A percentile compares a stretch with the other conserved stretches of the same genome.
Evolutionary conservation across 257 asterid species (phyloP).

Genomic region (Penstemon newberryi): DNA sequence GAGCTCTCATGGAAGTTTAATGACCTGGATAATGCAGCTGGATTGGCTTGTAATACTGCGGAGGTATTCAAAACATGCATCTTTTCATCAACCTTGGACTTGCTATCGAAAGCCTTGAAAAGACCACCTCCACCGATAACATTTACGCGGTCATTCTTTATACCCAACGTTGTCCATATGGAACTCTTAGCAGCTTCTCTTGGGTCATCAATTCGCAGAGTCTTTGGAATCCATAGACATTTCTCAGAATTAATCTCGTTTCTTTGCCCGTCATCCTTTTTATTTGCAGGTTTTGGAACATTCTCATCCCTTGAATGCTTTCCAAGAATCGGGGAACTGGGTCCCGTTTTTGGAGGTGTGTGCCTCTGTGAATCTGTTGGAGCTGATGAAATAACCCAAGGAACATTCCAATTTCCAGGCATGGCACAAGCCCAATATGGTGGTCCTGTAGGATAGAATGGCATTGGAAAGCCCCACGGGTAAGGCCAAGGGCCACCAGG

Average conservation of each 20-base stretch:
- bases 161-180: constrained; percentile 73
- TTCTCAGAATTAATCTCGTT: constrained; percentile 44
- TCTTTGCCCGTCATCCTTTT: constrained; percentile 20
- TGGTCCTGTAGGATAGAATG: constrained; percentile 50
- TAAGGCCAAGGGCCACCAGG: constrained; percentile 43
- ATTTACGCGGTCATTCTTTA: constrained; percentile 45
- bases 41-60: constrained; percentile 72
- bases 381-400: constrained; percentile 18
- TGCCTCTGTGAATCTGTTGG: constrained; percentile 27
- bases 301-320: constrained; percentile 62
- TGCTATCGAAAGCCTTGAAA: constrained; percentile 52
- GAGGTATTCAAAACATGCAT: constrained; percentile 42
- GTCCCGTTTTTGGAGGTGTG: constrained; percentile 31
- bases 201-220: constrained; percentile 67
- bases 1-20: constrained; percentile 67
- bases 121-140: constrained; percentile 48
- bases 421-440: constrained; percentile 50
- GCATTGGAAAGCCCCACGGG: constrained; percentile 49
- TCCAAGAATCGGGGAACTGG: constrained; percentile 47
- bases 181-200: constrained; percentile 80
- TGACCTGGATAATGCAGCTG: constrained; percentile 84
- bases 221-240: constrained; percentile 74
- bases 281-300: constrained; percentile 18
- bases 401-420: constrained; percentile 29
- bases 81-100: constrained; percentile 44